phyloP scores from a whole-genome alignment of 768 basidiomycete genomes.

The Naganishia randhawae region DNA sequence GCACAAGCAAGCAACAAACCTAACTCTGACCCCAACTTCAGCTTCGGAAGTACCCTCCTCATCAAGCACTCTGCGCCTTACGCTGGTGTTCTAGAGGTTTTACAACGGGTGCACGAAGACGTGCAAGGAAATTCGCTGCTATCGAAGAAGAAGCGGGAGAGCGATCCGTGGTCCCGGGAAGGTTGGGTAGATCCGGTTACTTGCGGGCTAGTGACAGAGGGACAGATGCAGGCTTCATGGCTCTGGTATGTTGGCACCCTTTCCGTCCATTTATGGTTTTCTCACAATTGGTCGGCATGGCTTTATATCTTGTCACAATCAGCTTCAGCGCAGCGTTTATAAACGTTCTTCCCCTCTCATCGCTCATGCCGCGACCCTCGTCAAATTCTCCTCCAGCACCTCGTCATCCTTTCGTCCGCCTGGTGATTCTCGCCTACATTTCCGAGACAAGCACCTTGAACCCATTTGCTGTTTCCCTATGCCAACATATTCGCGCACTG shows the following conservation, averaged over 20 bases:
- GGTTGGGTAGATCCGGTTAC: not conserved
- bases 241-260: not conserved
- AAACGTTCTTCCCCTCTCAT: not conserved
- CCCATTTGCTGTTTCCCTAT: not conserved
- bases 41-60: not conserved
- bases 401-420: not conserved
- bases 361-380: not conserved
- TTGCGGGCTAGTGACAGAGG: not conserved
- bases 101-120: not conserved
- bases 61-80: not conserved
- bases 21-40: not conserved
- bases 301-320: not conserved
- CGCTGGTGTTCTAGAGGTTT: not conserved
- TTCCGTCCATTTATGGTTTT: not conserved
- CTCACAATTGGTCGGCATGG: too few species aligned
- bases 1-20: not conserved
- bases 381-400: not conserved
- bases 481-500: not conserved
- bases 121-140: not conserved
- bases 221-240: slow-evolving; percentile 8
- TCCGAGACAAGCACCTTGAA: not conserved
- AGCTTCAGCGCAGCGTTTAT: not conserved
- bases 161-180: not conserved
- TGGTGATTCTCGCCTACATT: not conserved
- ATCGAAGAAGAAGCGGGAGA: not conserved